Conservation (phyloP, 176 grass and related monocot genomes). For the Pontederia crassipes region DNA sequence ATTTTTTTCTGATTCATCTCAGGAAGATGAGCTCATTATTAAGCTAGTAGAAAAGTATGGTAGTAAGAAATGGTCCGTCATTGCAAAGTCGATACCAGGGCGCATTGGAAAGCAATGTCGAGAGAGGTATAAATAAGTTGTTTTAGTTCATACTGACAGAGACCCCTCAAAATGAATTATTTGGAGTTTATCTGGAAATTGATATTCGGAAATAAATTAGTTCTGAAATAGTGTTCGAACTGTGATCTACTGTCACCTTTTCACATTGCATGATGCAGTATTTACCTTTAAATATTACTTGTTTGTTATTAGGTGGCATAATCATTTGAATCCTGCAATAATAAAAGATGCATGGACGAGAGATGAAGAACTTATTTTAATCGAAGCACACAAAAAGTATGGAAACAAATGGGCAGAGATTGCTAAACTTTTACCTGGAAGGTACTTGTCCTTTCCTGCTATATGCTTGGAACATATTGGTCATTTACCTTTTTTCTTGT, state of each 20-base stretch:
- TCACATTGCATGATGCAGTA: too few relatives aligned
- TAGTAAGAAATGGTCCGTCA: constrained; percentile 6
- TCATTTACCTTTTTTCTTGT: too few relatives aligned
- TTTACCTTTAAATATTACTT: neutral
- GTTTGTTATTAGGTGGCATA: constrained; percentile 7
- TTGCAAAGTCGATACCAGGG: constrained; percentile 7
- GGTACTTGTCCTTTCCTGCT: neutral
- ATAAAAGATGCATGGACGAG: constrained; percentile 11
- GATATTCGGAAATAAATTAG: too few relatives aligned
- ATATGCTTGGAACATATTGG: neutral
- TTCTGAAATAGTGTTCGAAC: too few relatives aligned
- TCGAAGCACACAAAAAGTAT: constrained; percentile 5
- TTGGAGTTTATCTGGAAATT: too few relatives aligned
- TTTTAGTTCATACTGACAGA: too few relatives aligned
- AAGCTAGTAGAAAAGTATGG: constrained; percentile 5
- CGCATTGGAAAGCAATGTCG: constrained; percentile 17
- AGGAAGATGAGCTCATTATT: constrained; percentile 12
- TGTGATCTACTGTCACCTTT: too few relatives aligned
- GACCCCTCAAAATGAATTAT: too few relatives aligned
- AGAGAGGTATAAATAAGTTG: neutral
- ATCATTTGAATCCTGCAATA: constrained; percentile 18
- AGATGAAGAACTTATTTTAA: constrained; percentile 8
- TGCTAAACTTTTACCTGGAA: constrained; percentile 10
- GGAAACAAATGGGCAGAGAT: constrained; percentile 16
- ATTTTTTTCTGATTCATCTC: neutral